phyloP scores from a whole-genome alignment of 2,329 filamentous ascomycete genomes.

The Ophiostoma pallidulum region DNA sequence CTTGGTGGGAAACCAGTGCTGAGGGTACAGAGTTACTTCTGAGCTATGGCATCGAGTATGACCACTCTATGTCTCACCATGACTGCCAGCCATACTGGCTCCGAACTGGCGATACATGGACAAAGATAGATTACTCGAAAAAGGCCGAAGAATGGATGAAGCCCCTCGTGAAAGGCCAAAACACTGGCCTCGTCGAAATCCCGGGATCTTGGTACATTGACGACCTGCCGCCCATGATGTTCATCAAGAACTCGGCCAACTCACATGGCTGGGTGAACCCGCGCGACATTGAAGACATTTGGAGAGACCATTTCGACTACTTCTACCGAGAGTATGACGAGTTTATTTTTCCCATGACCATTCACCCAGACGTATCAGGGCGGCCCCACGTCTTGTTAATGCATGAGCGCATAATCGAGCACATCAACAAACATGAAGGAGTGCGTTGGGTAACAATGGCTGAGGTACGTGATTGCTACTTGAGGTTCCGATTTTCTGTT shows the following conservation, averaged over 20 bases:
- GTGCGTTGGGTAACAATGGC: constrained; percentile 58
- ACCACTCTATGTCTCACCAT: constrained; percentile 57
- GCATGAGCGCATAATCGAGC: constrained; percentile 18
- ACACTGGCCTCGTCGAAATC: constrained; percentile 58
- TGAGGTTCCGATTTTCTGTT: constrained; percentile 34
- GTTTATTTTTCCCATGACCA: constrained; percentile 68
- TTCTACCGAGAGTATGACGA: constrained; percentile 70
- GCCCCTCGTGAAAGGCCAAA: constrained; percentile 47
- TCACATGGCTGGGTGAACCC: constrained; percentile 53
- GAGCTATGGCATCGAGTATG: constrained; percentile 60
- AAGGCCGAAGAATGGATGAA: constrained; percentile 58
- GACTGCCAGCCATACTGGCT: constrained; percentile 58
- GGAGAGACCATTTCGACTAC: constrained; percentile 60
- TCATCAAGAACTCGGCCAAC: constrained; percentile 57
- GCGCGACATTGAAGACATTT: constrained; percentile 50
- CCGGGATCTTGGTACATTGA: constrained; percentile 57
- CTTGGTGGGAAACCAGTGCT: constrained; percentile 63
- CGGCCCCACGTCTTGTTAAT: constrained; percentile 57
- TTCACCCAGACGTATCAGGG: constrained; percentile 65
- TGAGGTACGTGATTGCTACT: constrained; percentile 10
- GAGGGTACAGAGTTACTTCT: constrained; percentile 58
- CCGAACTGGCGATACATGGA: constrained; percentile 55
- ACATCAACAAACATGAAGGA: constrained; percentile 19
- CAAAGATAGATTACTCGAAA: constrained; percentile 57
- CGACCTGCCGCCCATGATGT: constrained; percentile 61